A percentile compares a stretch with the other conserved stretches of the same genome.
Evolutionary conservation across 768 basidiomycete genomes (phyloP).

Genomic region (Xerocomellus dryophilus): DNA sequence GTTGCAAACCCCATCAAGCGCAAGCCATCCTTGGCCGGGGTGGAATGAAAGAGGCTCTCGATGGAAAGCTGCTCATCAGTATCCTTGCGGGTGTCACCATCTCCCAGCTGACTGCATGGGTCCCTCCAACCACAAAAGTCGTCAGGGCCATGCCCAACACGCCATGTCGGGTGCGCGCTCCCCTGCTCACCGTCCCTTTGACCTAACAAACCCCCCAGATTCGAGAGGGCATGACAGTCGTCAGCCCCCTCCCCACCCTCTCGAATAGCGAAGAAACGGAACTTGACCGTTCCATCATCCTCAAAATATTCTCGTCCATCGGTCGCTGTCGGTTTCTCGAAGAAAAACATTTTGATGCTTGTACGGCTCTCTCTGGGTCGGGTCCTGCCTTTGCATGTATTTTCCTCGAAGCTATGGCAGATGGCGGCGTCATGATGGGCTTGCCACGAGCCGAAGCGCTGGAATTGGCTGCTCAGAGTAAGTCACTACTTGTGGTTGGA

Average conservation of each 20-base stretch:
- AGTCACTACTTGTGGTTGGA: constrained; percentile 23
- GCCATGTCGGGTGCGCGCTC: constrained; percentile 74
- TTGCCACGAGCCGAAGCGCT: constrained; percentile 89
- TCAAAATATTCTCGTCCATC: constrained; percentile 95
- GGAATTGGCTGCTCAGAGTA: constrained; percentile 94
- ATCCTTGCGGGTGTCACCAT: constrained; percentile 98
- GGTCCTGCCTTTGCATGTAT: constrained; percentile 97
- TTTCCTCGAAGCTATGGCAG: constrained; percentile 97
- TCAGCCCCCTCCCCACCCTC: constrained; percentile 66
- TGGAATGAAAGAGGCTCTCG: constrained; percentile 80
- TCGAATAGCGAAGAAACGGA: constrained; percentile 41
- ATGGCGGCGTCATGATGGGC: constrained; percentile 99
- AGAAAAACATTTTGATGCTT: constrained; percentile 98
- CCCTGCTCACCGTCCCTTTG: not conserved
- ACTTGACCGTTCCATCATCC: constrained; percentile 66
- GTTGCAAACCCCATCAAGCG: constrained; percentile 93
- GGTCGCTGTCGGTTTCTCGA: constrained; percentile 95
- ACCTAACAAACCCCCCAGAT: constrained; percentile 53
- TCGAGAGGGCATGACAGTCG: constrained; percentile 97
- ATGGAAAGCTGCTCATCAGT: constrained; percentile 90
- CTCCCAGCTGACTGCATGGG: constrained; percentile 71
- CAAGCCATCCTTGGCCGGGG: constrained; percentile 64
- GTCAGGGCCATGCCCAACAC: constrained; percentile 99
- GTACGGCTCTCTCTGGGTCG: constrained; percentile 92
- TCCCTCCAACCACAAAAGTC: constrained; percentile 72